phyloP scores from a whole-genome alignment of 169 alveolate species.

The Eimeria zaria region DNA sequence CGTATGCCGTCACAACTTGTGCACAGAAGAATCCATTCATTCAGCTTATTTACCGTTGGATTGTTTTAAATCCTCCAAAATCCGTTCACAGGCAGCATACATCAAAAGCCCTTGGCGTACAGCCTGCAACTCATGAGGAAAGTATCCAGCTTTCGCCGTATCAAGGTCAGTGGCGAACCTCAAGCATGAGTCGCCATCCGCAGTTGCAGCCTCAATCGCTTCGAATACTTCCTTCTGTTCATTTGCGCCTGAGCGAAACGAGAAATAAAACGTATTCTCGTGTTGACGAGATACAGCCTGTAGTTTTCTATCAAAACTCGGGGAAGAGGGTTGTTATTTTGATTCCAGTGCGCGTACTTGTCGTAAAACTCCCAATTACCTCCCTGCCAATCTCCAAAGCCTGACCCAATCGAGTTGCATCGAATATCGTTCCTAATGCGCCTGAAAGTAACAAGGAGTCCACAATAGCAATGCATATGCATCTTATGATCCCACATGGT shows the following conservation, averaged over 20 bases:
- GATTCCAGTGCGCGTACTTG: neutral
- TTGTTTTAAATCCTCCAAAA: neutral
- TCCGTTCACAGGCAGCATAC: constrained; percentile 11
- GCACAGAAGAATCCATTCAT: neutral
- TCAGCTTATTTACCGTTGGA: neutral
- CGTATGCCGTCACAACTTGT: neutral
- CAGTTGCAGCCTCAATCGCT: constrained; percentile 43
- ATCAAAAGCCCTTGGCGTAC: constrained; percentile 64
- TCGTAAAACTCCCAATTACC: neutral
- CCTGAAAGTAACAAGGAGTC: neutral
- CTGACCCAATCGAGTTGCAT: neutral
- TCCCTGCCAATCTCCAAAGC: neutral
- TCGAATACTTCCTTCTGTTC: constrained; percentile 24
- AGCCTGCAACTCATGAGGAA: constrained; percentile 58
- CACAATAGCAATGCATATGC: neutral
- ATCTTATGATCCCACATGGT: neutral
- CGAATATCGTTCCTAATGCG: constrained; percentile 25
- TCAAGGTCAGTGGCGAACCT: neutral
- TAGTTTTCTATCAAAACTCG: too few relatives aligned
- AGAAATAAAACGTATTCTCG: too few relatives aligned
- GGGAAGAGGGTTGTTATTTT: neutral
- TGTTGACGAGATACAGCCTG: neutral
- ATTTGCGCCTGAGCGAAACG: neutral
- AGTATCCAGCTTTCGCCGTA: neutral
- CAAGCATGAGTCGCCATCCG: constrained; percentile 60